Conservation (phyloP, 1,284 basidiomycete species). For the Afroboletus lepidellus region DNA sequence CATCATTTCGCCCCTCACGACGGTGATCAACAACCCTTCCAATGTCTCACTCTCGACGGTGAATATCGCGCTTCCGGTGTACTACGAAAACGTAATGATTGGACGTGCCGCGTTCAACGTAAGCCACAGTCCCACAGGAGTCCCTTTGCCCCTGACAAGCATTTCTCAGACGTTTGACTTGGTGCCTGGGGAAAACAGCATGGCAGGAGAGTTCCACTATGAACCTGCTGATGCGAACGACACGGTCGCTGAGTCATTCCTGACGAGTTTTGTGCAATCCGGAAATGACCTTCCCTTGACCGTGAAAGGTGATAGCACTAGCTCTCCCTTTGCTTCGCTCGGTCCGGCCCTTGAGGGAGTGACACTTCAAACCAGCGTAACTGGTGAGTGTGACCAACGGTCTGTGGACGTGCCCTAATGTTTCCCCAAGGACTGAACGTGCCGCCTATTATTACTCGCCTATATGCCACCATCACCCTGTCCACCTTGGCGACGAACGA, state of each 20-base stretch:
- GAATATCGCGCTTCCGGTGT: slow-evolving; percentile 57
- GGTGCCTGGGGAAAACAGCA: slow-evolving; percentile 55
- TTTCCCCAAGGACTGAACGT: slow-evolving; percentile 41
- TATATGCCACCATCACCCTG: slow-evolving; percentile 51
- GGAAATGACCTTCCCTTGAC: slow-evolving; percentile 46
- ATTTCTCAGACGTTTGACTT: slow-evolving; percentile 51
- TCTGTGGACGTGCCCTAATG: slow-evolving; percentile 1
- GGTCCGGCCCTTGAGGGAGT: slow-evolving; percentile 57
- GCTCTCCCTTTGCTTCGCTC: slow-evolving; percentile 66
- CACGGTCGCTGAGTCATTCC: slow-evolving; percentile 56
- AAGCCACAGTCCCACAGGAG: slow-evolving; percentile 28
- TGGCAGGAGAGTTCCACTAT: slow-evolving; percentile 67
- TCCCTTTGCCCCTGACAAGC: not conserved
- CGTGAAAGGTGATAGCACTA: slow-evolving; percentile 57
- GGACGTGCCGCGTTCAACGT: slow-evolving; percentile 60
- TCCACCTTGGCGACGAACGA: slow-evolving; percentile 50
- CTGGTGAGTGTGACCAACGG: slow-evolving; percentile 35
- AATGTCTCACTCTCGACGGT: slow-evolving; percentile 66
- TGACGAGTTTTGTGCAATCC: slow-evolving; percentile 55
- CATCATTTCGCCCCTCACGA: slow-evolving; percentile 52
- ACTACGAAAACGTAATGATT: slow-evolving; percentile 54
- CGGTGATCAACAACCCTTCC: slow-evolving; percentile 62
- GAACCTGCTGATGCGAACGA: slow-evolving; percentile 63
- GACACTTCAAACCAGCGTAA: slow-evolving; percentile 48
- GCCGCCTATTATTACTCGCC: slow-evolving; percentile 42